A percentile compares a stretch with the other conserved stretches of the same genome.
phyloP scores from a whole-genome alignment of 805 yeast species.

The Isabelozyma pseudorhagii region DNA sequence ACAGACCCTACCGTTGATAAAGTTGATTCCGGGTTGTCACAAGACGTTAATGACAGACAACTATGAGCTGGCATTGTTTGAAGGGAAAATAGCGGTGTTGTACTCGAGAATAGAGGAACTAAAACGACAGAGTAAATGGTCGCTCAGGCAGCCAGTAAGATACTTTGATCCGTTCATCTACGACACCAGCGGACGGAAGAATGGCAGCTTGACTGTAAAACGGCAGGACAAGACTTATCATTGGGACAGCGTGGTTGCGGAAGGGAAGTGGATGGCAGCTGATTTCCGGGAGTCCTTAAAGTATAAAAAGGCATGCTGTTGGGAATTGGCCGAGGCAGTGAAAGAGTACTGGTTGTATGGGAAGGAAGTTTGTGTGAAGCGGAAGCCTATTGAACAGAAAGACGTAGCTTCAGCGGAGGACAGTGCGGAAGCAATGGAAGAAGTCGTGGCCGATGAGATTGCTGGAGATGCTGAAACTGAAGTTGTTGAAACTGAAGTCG shows the following conservation, averaged over 20 bases:
- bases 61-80: conserved; percentile 80
- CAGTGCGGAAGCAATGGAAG: conserved; percentile 1
- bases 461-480: not conserved
- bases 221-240: conserved; percentile 45
- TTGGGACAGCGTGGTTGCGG: conserved; percentile 72
- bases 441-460: conserved; percentile 2
- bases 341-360: conserved; percentile 79
- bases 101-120: conserved; percentile 90
- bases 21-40: conserved; percentile 78
- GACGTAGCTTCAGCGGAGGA: conserved; percentile 2
- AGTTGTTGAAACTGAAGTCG: not conserved
- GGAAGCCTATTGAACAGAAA: conserved; percentile 38
- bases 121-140: conserved; percentile 85
- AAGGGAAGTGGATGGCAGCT: conserved; percentile 78
- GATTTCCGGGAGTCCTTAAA: conserved; percentile 73
- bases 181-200: conserved; percentile 8
- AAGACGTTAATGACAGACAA: conserved; percentile 82
- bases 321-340: conserved; percentile 67
- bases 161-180: conserved; percentile 61
- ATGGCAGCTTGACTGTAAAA: not conserved
- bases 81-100: conserved; percentile 86
- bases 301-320: conserved; percentile 67
- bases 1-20: conserved; percentile 82
- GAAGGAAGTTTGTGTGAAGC: conserved; percentile 56
- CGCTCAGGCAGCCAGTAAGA: conserved; percentile 77